Conservation (phyloP, 352 stramenopile genomes). For the Phytophthora sojae region DNA sequence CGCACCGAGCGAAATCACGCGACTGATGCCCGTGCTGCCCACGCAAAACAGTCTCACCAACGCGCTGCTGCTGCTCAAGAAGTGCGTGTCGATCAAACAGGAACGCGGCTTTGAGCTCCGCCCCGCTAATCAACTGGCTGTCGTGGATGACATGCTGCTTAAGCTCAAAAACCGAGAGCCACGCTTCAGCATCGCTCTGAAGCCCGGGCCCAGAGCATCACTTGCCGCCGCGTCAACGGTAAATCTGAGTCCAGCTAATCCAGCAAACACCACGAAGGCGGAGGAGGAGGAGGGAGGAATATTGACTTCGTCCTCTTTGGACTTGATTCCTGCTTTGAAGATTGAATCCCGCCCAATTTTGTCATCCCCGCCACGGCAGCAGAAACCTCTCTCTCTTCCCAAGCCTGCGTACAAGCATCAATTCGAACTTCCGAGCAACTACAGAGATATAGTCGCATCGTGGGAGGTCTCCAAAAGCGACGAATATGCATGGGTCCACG, state of each 20-base stretch:
- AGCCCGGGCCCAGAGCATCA: neutral
- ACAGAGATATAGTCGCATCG: slow-evolving; percentile 18
- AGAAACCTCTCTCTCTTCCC: neutral
- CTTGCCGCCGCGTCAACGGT: neutral
- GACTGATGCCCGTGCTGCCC: slow-evolving; percentile 21
- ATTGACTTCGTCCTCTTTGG: neutral
- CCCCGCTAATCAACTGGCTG: slow-evolving; percentile 20
- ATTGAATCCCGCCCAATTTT: neutral
- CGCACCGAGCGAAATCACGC: slow-evolving; percentile 21
- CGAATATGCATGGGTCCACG: slow-evolving; percentile 23
- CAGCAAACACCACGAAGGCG: neutral
- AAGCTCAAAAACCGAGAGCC: slow-evolving; percentile 12
- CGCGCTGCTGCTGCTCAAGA: slow-evolving; percentile 46
- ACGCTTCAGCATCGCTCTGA: slow-evolving; percentile 18
- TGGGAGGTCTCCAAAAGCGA: slow-evolving; percentile 20
- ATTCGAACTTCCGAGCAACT: slow-evolving; percentile 25
- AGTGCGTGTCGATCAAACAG: slow-evolving; percentile 24
- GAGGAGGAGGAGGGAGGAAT: neutral
- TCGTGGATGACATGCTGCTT: slow-evolving; percentile 25
- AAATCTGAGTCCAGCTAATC: neutral
- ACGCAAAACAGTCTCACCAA: slow-evolving; percentile 24
- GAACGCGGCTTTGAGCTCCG: slow-evolving; percentile 34
- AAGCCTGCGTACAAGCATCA: slow-evolving; percentile 3
- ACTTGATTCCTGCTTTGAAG: neutral
- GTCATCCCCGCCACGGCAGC: neutral